Base-by-base conservation (phyloP, 2,329 filamentous ascomycete species). In the Phoma herbarum region DNA sequence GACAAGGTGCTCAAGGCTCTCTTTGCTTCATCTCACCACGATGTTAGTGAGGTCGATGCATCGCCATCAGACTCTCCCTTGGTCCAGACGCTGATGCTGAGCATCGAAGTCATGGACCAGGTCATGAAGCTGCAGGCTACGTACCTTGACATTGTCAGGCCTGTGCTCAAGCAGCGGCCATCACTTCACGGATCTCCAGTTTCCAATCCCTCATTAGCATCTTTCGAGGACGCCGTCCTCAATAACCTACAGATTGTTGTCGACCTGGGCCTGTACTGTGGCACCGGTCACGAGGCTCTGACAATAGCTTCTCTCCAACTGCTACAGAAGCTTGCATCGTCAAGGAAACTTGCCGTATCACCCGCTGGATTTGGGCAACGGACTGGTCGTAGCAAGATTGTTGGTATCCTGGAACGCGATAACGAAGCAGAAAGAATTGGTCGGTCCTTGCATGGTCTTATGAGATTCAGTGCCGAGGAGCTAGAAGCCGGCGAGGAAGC, bases 221-320 rank as follows among this genome's bases (percentile, higher is more conserved):
- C 90, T 0, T 94, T 99, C 69, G 94, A 98, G 73, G 96, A 99
- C 71, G 93, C 92, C 8, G 83, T 99, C 20, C 83, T 97, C 37
- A 92, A 89, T 57, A 90, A 95, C 68, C 81, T 99, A 26, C 83
- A 85, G 41, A 81, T 97, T 7, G 86, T 98, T 39, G 88, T 93
- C 3, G 89, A 95, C 65, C 81, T 99, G 23, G 93, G 93, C 28
- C 85, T 91, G 29, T 97, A 95, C 75, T 94, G 93, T 67, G 91
- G 92, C 14, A 89, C 93, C 53, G 91, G 90, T 0, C 91, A 97
- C 68, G 86, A 92, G 33, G 86, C 90, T 14, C 82, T 99, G 52
- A 92, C 92, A 0, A 83, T 97, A 60, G 88, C 88, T 14, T 94
- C 93, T 39, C 82, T 99, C 57, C 88, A 89, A 61, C 83, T 99